A percentile compares a stretch with the other conserved stretches of the same genome.
Evolutionary conservation across 148 eudicot species (phyloP).

Genomic region (Beta vulgaris): DNA sequence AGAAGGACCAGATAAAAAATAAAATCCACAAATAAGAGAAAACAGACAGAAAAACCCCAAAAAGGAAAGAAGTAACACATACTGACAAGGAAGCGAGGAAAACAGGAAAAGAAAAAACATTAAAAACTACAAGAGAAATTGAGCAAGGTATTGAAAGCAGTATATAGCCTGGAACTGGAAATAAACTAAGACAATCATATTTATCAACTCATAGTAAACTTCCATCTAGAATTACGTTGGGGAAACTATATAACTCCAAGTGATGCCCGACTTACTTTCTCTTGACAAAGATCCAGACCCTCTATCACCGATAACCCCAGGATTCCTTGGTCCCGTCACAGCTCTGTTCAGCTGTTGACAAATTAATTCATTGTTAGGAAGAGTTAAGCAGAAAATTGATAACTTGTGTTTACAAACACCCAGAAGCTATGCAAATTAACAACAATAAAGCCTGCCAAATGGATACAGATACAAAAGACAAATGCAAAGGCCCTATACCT

Average conservation of each 20-base stretch:
- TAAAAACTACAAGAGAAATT: background rate
- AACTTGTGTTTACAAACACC: background rate
- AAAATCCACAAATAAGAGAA: background rate
- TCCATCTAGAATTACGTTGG: background rate
- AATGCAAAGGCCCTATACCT: too few relatives aligned
- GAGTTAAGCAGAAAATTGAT: background rate
- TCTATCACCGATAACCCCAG: conserved; percentile 96
- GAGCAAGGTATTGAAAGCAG: background rate
- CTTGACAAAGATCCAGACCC: conserved; percentile 97
- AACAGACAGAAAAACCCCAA: background rate
- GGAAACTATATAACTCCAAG: background rate
- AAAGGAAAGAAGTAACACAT: background rate
- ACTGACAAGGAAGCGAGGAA: background rate
- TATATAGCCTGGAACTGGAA: background rate
- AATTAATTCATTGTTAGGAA: conserved; percentile 13
- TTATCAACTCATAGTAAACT: background rate
- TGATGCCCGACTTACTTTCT: conserved; percentile 66
- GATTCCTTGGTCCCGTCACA: conserved; percentile 91
- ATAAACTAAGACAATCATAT: background rate
- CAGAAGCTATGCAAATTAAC: too few relatives aligned
- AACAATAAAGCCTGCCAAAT: too few relatives aligned
- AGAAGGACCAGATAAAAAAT: too few relatives aligned
- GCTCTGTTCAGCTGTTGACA: conserved; percentile 71
- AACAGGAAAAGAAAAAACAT: background rate
- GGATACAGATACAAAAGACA: too few relatives aligned